phyloP scores from a whole-genome alignment of 768 basidiomycete species.

The Tricholoma bakamatsutake region DNA sequence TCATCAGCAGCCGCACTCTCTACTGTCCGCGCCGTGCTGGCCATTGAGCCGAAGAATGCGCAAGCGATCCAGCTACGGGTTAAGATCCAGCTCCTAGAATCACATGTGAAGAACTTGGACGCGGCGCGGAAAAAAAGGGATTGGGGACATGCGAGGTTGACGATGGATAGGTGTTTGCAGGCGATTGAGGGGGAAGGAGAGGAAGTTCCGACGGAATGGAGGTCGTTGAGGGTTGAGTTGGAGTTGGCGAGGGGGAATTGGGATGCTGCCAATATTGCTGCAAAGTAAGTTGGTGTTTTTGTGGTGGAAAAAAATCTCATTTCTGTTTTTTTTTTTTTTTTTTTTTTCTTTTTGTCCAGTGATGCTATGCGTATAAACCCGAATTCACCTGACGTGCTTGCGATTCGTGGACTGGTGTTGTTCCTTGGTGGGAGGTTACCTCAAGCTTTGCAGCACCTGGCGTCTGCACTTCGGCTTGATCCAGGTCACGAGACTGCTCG shows the following conservation, averaged over 20 bases:
- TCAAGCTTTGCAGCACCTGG: slow-evolving; percentile 64
- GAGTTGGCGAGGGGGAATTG: slow-evolving; percentile 65
- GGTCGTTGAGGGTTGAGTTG: slow-evolving; percentile 72
- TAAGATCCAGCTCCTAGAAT: slow-evolving; percentile 56
- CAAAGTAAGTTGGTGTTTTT: slow-evolving; percentile 49
- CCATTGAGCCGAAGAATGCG: slow-evolving; percentile 57
- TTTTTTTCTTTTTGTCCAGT: slow-evolving; percentile 31
- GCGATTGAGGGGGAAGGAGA: slow-evolving; percentile 70
- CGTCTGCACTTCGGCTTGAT: slow-evolving; percentile 69
- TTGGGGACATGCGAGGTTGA: slow-evolving; percentile 76
- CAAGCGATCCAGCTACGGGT: slow-evolving; percentile 55
- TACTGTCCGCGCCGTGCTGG: slow-evolving; percentile 54
- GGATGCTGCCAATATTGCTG: slow-evolving; percentile 70
- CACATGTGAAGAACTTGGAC: slow-evolving; percentile 61
- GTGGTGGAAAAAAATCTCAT: neutral
- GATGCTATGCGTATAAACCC: slow-evolving; percentile 68
- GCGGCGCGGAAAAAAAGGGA: slow-evolving; percentile 51
- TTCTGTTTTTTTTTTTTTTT: too few relatives aligned
- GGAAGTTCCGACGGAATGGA: slow-evolving; percentile 75
- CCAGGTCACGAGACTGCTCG: slow-evolving; percentile 71
- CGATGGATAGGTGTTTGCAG: slow-evolving; percentile 72
- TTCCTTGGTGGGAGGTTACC: slow-evolving; percentile 69
- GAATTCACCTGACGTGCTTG: slow-evolving; percentile 75
- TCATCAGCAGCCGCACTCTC: slow-evolving; percentile 60
- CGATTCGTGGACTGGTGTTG: slow-evolving; percentile 72